Evolutionary conservation across 2,329 filamentous ascomycete genomes (phyloP), one percentile per base, ranked within the genome.

Genomic region (Zelopaecilomyces penicillatus): DNA sequence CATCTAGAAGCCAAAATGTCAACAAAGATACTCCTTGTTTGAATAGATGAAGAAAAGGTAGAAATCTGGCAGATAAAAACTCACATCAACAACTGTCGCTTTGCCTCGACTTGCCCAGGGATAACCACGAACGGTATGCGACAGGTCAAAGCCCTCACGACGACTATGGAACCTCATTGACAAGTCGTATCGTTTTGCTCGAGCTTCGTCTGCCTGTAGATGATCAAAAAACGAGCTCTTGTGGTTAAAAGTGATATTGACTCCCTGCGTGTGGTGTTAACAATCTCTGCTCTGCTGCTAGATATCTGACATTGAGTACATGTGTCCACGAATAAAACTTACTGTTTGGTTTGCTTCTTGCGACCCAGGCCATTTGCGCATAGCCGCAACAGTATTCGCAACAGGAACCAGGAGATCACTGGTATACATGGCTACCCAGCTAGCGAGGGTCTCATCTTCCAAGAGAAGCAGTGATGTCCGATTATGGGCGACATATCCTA

Each of bases 401-500:
- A 60, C 52, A 4, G 61, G 54, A 3, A 55, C 54, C 50, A 59
- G 56, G 30, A 64, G 46, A 36, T 66, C 60, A 5, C 56, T 47
- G 9, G 45, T 54, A 26, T 51, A 56, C 27, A 63, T 54, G 34
- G 54, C 56, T 0, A 61, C 54, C 64, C 64, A 66, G 48, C 54
- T 59, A 7, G 49, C 52, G 7, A 63, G 45, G 5, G 49, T 42
- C 3, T 49, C 51, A 34, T 62, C 57, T 12, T 60, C 52, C 2
- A 58, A 46, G 3, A 69, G 49, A 5, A 63, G 43, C 5, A 55
- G 56, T 27, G 63, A 65, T 1, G 53, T 50, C 6, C 57, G 52
- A 11, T 64, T 70, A 49, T 72, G 69, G 3, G 63, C 61, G 4
- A 73, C 64, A 10, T 56, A 52, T 3, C 63, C 66, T 4, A 55